Evolutionary conservation across 2,329 filamentous ascomycete species (phyloP), one percentile per base, ranked within the genome.

Genomic region (Exophiala spinifera): DNA sequence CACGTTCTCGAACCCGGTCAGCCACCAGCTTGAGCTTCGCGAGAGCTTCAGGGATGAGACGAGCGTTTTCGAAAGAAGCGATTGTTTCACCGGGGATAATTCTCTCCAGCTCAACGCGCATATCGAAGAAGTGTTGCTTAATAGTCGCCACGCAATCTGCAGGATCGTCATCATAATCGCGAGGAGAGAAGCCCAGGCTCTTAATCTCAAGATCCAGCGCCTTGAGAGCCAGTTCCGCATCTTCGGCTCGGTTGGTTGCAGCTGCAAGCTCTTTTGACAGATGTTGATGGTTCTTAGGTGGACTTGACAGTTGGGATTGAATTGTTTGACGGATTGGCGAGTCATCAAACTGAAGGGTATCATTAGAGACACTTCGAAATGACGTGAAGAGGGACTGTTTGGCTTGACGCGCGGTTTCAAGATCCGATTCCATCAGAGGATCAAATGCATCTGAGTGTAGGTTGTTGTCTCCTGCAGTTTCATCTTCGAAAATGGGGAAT

Each of bases 61-160:
- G 69, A 34, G 71, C 69, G 46, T 76, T 65, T 8, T 69, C 60
- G 15, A 75, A 66, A 11, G 70, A 60, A 4, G 64, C 67, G 43
- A 69, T 63, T 15, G 70, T 76, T 56, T 76, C 76, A 6, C 74
- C 74, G 5, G 76, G 74, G 7, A 76, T 55, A 2, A 69, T 60
- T 43, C 69, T 66, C 53, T 78, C 75, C 11, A 78, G 67, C 17
- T 72, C 68, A 15, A 77, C 62, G 23, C 74, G 71, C 28, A 75
- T 73, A 28, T 69, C 60, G 8, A 72, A 71, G 57, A 77, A 76
- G 15, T 67, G 67, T 5, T 61, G 59, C 19, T 68, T 67, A 54
- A 77, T 71, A 37, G 70, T 64, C 4, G 63, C 49, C 19, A 76
- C 57, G 17, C 72, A 65, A 14, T 71, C 69, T 8, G 62, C 53